phyloP scores from a whole-genome alignment of 176 grass and related monocot species.

The Triticum timopheevii region DNA sequence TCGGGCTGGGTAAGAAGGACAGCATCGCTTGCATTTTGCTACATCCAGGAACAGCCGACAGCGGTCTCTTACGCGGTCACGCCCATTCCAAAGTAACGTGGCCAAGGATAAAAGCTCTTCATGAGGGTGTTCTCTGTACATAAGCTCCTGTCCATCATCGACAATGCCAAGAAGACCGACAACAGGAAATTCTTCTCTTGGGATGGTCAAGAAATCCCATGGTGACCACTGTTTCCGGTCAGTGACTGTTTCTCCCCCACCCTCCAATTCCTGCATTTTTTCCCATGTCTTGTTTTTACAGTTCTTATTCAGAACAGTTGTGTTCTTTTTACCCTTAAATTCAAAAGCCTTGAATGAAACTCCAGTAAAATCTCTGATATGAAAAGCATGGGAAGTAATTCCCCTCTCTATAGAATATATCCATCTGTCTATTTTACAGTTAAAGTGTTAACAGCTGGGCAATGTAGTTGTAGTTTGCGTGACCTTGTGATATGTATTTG shows the following conservation, averaged over 20 bases:
- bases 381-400: background rate
- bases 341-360: background rate
- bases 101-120: conserved; percentile 76
- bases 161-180: conserved; percentile 60
- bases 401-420: no score
- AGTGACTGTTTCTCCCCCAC: background rate
- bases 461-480: background rate
- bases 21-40: conserved; percentile 74
- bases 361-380: background rate
- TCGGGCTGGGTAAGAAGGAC: conserved; percentile 71
- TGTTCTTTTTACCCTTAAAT: background rate
- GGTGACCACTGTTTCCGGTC: background rate
- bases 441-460: no score
- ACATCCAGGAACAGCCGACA: conserved; percentile 82
- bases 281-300: no score
- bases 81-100: conserved; percentile 81
- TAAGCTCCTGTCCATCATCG: conserved; percentile 61
- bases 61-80: conserved; percentile 66
- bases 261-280: no score
- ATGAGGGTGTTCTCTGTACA: conserved; percentile 69
- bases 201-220: conserved; percentile 76
- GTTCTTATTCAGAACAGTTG: background rate
- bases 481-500: background rate
- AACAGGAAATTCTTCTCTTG: conserved; percentile 89
- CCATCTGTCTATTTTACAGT: no score